Conservation (phyloP, 2,329 filamentous ascomycete species). For the Lasiodiplodia sp. region DNA sequence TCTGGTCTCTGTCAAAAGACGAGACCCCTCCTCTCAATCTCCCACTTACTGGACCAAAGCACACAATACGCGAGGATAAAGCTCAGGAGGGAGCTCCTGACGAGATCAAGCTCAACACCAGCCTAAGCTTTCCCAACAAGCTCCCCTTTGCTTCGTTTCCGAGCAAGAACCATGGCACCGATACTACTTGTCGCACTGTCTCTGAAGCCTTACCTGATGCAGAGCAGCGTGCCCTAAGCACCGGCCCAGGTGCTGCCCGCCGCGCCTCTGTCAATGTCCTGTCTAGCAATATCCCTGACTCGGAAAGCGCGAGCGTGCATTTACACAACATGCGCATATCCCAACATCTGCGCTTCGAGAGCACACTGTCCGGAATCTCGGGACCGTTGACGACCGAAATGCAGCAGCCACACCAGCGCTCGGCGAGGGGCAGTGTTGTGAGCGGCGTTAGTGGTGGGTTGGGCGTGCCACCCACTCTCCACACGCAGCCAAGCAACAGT, state of each 20-base stretch:
- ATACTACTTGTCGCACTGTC: not conserved
- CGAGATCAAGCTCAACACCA: not conserved
- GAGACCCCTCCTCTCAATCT: not conserved
- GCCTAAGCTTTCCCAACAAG: not conserved
- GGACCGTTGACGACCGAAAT: not conserved
- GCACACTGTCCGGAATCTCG: not conserved
- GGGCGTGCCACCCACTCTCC: not conserved
- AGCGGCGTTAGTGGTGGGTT: not conserved
- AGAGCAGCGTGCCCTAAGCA: slow-evolving; percentile 32
- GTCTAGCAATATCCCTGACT: slow-evolving; percentile 11
- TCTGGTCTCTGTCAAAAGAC: not conserved
- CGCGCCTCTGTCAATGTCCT: not conserved
- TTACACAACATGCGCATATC: slow-evolving; percentile 55
- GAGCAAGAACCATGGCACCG: not conserved
- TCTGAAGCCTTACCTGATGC: slow-evolving; percentile 32
- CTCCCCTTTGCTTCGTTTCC: not conserved
- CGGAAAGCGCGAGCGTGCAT: slow-evolving; percentile 40
- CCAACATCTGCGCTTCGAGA: slow-evolving; percentile 52
- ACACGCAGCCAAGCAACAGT: not conserved
- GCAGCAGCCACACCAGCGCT: not conserved
- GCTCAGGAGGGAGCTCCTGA: not conserved
- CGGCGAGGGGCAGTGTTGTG: not conserved
- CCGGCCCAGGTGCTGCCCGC: not conserved
- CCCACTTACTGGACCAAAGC: not conserved
- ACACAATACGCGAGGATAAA: not conserved